Percentiles rank a stretch among this genome's conserved stretches.
phyloP scores from a whole-genome alignment of 108 stramenopile genomes.

The Schizochytrium sp. region DNA sequence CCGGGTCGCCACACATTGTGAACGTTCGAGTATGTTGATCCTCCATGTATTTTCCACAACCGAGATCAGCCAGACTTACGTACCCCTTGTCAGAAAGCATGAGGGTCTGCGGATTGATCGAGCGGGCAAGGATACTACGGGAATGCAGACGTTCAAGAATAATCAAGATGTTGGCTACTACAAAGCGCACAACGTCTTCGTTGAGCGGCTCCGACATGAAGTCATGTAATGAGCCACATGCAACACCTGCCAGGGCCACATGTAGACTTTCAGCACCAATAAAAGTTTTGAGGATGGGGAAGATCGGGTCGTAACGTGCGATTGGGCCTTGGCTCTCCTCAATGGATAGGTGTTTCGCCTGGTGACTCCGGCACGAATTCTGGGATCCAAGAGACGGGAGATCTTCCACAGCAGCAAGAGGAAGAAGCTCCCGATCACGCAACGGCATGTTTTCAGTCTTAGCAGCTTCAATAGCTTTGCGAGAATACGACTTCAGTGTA shows the following conservation, averaged over 20 bases:
- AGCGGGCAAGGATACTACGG: background rate
- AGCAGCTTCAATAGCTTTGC: background rate
- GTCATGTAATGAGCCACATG: constrained; percentile 27
- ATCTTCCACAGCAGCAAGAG: constrained; percentile 15
- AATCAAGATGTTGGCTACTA: constrained; percentile 12
- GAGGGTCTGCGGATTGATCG: constrained; percentile 56
- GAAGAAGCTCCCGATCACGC: constrained; percentile 37
- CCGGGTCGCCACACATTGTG: constrained; percentile 92
- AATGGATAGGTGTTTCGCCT: background rate
- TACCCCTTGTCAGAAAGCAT: constrained; percentile 13
- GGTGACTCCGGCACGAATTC: background rate
- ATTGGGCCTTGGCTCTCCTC: background rate
- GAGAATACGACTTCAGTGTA: constrained; percentile 31
- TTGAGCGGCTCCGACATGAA: constrained; percentile 7
- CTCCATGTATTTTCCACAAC: constrained; percentile 71
- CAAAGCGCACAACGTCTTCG: constrained; percentile 30
- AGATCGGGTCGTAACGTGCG: background rate
- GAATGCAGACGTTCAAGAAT: background rate
- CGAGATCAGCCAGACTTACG: constrained; percentile 37
- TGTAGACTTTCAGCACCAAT: constrained; percentile 36
- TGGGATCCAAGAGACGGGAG: background rate
- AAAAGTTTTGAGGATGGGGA: constrained; percentile 53
- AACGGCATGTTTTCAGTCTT: constrained; percentile 36
- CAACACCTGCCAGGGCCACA: constrained; percentile 44
- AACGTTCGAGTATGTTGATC: constrained; percentile 84